Base-by-base conservation (phyloP, 176 grass and related monocot species). In the Oryza rufipogon region DNA sequence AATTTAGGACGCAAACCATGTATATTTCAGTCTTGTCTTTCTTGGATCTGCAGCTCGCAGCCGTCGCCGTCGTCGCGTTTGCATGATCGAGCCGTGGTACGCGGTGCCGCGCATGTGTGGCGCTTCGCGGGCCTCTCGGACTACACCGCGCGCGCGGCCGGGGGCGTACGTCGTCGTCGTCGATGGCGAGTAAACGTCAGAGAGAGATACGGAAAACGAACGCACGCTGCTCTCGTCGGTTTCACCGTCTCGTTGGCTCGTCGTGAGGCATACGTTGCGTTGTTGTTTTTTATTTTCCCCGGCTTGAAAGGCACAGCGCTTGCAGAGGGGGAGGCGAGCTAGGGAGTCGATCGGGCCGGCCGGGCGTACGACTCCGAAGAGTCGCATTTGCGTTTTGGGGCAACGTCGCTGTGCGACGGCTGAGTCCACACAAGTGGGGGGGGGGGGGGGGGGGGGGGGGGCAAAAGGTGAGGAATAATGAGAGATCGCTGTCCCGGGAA, bases 1-100 rank as follows among this genome's bases (percentile, higher is more conserved):
- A 23, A 63, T 22, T 63, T 63, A 58, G 58, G 58, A 63, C 58
- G 58, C 58, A 63, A 63, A 77, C 66, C 83, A 71, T 70, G 42
- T 61, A n/a, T 68, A 23, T 20, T 73, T 28, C 69, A 63, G 42
- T 52, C 2, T 85, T 80, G 78, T 89, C 83, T 81, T 41, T 65
- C 77, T 54, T 36, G 30, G 65, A 70, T 23, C 83, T 38, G 19
- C 54, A 58, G 54, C 54, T 26, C 19, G 34, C 73, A 56, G 49
- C 83, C 66, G 88, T 86, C 83, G 54, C 19, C 83, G 78, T 86
- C 84, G 44, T 70, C 45, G 47, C 54, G 54, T 58, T 58, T 20
- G 54, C 54, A 52, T 6, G 49, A 52, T 52, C 73, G 34, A 44
- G 13, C 47, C 23, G 52, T 20, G 70, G 16, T n/a, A 19, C 49